Evolutionary conservation across 352 stramenopile genomes (phyloP).

Genomic region (Phytophthora pini): DNA sequence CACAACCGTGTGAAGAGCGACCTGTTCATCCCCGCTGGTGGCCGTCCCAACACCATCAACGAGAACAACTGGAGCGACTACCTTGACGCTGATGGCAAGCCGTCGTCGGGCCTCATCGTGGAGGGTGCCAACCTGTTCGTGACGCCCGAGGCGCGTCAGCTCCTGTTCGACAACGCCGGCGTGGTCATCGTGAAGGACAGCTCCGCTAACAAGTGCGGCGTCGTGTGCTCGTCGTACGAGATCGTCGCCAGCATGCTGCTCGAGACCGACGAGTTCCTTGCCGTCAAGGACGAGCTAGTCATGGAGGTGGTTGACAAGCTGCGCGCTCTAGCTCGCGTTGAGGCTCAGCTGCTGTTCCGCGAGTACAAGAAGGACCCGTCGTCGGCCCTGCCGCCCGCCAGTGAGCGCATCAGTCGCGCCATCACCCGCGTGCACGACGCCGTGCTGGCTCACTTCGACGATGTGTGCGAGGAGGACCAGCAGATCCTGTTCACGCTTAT

Average conservation of each 20-base stretch:
- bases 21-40: slow-evolving; percentile 85
- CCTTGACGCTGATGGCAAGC: slow-evolving; percentile 70
- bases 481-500: slow-evolving; percentile 86
- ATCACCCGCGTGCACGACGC: slow-evolving; percentile 98
- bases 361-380: slow-evolving; percentile 94
- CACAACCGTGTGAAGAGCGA: slow-evolving; percentile 95
- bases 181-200: slow-evolving; percentile 98
- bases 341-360: slow-evolving; percentile 98
- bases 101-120: slow-evolving; percentile 85
- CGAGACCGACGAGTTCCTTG: slow-evolving; percentile 96
- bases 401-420: slow-evolving; percentile 94
- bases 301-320: slow-evolving; percentile 96
- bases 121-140: slow-evolving; percentile 89
- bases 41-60: slow-evolving; percentile 87
- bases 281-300: slow-evolving; percentile 95
- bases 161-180: slow-evolving; percentile 95
- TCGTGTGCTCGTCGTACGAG: slow-evolving; percentile 88
- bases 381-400: slow-evolving; percentile 90
- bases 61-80: slow-evolving; percentile 89
- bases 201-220: slow-evolving; percentile 91
- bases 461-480: slow-evolving; percentile 86
- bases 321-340: slow-evolving; percentile 90
- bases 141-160: slow-evolving; percentile 84
- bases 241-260: slow-evolving; percentile 95
- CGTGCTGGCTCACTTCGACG: slow-evolving; percentile 92